Evolutionary conservation across 768 basidiomycete species (phyloP).

Genomic region (Hygrophoropsis aurantiaca): DNA sequence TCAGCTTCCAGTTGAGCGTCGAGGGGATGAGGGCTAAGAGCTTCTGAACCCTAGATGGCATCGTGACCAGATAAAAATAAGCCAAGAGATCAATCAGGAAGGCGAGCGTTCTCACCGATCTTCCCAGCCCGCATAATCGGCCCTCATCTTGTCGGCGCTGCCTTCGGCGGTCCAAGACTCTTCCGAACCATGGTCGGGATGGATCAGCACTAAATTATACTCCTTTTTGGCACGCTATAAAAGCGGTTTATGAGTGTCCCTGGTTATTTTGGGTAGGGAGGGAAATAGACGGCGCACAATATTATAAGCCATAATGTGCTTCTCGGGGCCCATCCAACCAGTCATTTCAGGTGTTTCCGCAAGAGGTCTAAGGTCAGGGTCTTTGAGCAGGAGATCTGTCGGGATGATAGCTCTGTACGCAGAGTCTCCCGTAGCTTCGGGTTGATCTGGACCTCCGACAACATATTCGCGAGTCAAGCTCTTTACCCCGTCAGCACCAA

Average conservation of each 20-base stretch:
- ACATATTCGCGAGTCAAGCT: slow-evolving; percentile 48
- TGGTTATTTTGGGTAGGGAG: background rate
- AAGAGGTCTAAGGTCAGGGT: slow-evolving; percentile 51
- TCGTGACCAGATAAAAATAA: slow-evolving; percentile 4
- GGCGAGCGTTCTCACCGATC: slow-evolving; percentile 35
- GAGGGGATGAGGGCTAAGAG: slow-evolving; percentile 44
- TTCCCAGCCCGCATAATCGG: slow-evolving; percentile 48
- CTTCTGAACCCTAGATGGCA: slow-evolving; percentile 39
- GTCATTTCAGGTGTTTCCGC: slow-evolving; percentile 54
- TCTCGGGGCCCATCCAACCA: slow-evolving; percentile 57
- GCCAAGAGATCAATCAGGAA: background rate
- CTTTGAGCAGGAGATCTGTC: slow-evolving; percentile 41
- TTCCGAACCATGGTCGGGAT: slow-evolving; percentile 37
- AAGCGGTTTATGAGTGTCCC: background rate
- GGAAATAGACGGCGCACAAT: slow-evolving; percentile 32
- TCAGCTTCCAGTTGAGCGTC: slow-evolving; percentile 46
- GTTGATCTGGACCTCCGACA: slow-evolving; percentile 45
- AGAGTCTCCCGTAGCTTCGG: slow-evolving; percentile 59
- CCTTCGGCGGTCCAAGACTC: slow-evolving; percentile 49
- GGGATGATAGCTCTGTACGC: slow-evolving; percentile 59
- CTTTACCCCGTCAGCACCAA: slow-evolving; percentile 56
- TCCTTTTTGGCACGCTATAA: slow-evolving; percentile 34
- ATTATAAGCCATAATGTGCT: slow-evolving; percentile 45
- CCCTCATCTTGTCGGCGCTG: slow-evolving; percentile 44
- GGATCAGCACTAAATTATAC: slow-evolving; percentile 46